phyloP scores from a whole-genome alignment of 306 rosid genomes.

The Lotus japonicus region DNA sequence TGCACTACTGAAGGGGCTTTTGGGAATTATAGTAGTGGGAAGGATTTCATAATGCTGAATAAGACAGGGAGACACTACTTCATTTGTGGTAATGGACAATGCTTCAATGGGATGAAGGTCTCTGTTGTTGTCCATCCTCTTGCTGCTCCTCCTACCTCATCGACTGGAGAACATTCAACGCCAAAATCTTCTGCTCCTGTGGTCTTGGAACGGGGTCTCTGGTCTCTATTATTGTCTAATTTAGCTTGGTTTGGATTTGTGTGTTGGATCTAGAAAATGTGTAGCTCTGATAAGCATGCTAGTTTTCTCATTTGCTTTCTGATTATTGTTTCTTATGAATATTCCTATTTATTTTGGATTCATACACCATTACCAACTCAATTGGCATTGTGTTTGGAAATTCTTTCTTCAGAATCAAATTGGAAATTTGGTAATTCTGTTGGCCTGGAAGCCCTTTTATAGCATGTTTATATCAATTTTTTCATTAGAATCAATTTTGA shows the following conservation, averaged over 20 bases:
- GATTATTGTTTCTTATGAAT: background rate
- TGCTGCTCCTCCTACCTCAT: constrained; percentile 37
- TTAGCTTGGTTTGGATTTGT: constrained; percentile 24
- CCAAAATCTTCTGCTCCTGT: constrained; percentile 20
- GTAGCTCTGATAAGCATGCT: background rate
- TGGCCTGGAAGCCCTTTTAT: no score
- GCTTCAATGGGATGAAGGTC: constrained; percentile 83
- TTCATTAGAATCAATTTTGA: no score
- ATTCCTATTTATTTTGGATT: background rate
- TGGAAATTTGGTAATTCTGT: no score
- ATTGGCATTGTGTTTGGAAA: no score
- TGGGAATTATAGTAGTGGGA: constrained; percentile 91
- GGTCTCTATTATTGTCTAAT: constrained; percentile 15
- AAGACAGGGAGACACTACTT: constrained; percentile 63
- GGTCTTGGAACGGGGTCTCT: constrained; percentile 8
- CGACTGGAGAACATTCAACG: constrained; percentile 4
- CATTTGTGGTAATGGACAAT: constrained; percentile 85
- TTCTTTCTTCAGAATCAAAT: no score
- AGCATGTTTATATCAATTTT: no score
- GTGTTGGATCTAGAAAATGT: constrained; percentile 25
- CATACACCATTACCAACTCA: no score
- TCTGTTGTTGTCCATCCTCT: constrained; percentile 68
- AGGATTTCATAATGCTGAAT: constrained; percentile 68
- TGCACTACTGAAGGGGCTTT: constrained; percentile 75
- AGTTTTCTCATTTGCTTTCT: background rate